Evolutionary conservation across 2,329 filamentous ascomycete genomes (phyloP), one percentile per base, ranked within the genome.

Genomic region (Ceratocystis eucalypticola): DNA sequence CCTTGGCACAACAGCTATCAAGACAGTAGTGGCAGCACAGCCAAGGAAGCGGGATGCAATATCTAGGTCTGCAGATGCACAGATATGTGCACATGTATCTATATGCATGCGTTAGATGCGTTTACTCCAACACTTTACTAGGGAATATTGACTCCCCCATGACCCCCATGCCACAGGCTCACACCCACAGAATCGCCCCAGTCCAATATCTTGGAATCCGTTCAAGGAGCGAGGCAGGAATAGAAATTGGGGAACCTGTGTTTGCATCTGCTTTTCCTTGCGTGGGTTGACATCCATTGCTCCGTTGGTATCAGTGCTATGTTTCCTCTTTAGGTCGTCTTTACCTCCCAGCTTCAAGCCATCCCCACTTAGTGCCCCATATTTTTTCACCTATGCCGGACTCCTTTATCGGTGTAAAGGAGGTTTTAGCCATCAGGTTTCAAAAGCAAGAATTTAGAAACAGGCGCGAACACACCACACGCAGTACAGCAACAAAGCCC

Each of bases 401-500:
- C 22, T 59, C 55, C 55, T 59, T n/a, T n/a, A 17, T 59, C 55
- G 55, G 55, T 59, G 55, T 37, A 59, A 59, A 59, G 55, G 55
- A 59, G 33, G 15, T 59, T 59, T 37, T 7, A 37, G 55, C n/a
- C 5, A 17, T 37, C 1, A 3, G 17, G 25, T 37, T 22, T 25
- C 15, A 2, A 53, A 7, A 20, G 5, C n/a, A 8, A 25, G 22
- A 20, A n/a, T 30, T 59, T n/a, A 37, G 17, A 37, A 17, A 28
- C 55, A 59, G 37, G 17, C 30, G 2, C 28, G 5, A 8, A 33
- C 15, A 30, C 25, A 12, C 15, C 53, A 8, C 17, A 33, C 10
- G n/a, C 30, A 33, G 8, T 8, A 55, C 25, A 25, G 17, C 17
- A 59, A 15, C 50, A 55, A 5, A 3, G 20, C 50, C 3, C 20